phyloP scores from a whole-genome alignment of 306 rosid genomes.

The Rosa persica region DNA sequence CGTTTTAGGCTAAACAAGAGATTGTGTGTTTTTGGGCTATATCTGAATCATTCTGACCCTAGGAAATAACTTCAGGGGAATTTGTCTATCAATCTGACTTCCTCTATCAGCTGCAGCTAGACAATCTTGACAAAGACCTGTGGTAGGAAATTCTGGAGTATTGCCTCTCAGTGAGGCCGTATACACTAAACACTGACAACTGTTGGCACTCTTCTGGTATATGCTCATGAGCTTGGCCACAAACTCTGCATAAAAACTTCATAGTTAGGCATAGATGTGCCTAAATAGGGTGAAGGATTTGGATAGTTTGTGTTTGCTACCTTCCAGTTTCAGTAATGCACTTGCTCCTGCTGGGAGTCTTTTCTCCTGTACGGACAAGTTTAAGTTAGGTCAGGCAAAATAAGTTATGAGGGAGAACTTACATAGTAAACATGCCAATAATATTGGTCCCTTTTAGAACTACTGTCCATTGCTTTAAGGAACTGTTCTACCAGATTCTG shows the following conservation, averaged over 20 bases:
- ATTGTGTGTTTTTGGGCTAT: not conserved
- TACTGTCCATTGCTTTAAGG: conserved; percentile 49
- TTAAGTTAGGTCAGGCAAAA: conserved; percentile 22
- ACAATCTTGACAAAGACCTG: not conserved
- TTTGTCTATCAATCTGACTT: not conserved
- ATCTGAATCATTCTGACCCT: not conserved
- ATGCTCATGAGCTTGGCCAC: conserved; percentile 82
- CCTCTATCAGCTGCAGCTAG: not conserved
- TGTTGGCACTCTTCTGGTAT: conserved; percentile 49
- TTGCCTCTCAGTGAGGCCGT: not conserved
- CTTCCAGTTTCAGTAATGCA: conserved; percentile 79
- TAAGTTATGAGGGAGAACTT: no score
- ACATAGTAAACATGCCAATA: conserved; percentile 87
- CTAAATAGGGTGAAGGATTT: not conserved
- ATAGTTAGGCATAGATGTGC: not conserved
- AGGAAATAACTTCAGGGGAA: not conserved
- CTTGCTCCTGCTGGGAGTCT: conserved; percentile 76
- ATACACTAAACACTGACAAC: conserved; percentile 36
- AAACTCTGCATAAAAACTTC: conserved; percentile 43
- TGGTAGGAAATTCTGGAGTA: not conserved
- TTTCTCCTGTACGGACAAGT: conserved; percentile 47
- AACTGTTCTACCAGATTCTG: conserved; percentile 83
- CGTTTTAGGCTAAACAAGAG: not conserved
- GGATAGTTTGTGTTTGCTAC: conserved; percentile 27
- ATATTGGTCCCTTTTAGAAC: conserved; percentile 69